A percentile compares a stretch with the other conserved stretches of the same genome.
These are phyloP conservation scores for Suhomyces prunicola DNA, from an alignment of 805 yeast species.

Conservation along the genomic window DNA sequence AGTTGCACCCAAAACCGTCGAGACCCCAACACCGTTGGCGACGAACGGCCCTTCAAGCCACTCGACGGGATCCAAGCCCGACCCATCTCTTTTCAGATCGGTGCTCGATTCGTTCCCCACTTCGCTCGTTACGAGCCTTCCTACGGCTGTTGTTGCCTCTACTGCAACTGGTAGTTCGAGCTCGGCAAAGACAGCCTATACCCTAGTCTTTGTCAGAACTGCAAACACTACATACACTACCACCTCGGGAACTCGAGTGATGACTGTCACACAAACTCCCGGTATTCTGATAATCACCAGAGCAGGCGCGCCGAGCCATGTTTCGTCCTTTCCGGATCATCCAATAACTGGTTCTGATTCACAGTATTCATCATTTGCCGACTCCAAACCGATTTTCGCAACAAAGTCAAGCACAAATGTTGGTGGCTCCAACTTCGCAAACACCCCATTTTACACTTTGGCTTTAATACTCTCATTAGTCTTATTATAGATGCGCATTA, in stretches of 20 bases:
- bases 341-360: slow-evolving; percentile 9
- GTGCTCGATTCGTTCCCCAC: background rate
- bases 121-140: background rate
- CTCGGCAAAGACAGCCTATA: background rate
- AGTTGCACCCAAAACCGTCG: background rate
- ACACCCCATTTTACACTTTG: slow-evolving; percentile 1
- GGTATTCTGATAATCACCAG: background rate
- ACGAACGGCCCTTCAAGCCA: slow-evolving; percentile 6
- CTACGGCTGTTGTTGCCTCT: background rate
- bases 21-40: slow-evolving; percentile 5
- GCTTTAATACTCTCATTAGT: slow-evolving; percentile 4
- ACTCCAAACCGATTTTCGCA: slow-evolving; percentile 1
- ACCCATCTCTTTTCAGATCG: background rate
- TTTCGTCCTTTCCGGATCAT: slow-evolving; percentile 7
- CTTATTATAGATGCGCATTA: background rate
- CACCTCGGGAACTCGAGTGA: background rate
- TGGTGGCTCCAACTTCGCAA: background rate
- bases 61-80: background rate
- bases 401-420: slow-evolving; percentile 1
- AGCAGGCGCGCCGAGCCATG: background rate
- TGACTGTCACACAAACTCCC: background rate
- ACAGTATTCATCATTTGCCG: slow-evolving; percentile 8
- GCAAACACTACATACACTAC: background rate
- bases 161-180: background rate
- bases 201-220: background rate